Percentiles rank a stretch among this genome's conserved stretches.
Evolutionary conservation across 2,329 filamentous ascomycete species (phyloP).

Genomic region (Herpotrichia juniperi): DNA sequence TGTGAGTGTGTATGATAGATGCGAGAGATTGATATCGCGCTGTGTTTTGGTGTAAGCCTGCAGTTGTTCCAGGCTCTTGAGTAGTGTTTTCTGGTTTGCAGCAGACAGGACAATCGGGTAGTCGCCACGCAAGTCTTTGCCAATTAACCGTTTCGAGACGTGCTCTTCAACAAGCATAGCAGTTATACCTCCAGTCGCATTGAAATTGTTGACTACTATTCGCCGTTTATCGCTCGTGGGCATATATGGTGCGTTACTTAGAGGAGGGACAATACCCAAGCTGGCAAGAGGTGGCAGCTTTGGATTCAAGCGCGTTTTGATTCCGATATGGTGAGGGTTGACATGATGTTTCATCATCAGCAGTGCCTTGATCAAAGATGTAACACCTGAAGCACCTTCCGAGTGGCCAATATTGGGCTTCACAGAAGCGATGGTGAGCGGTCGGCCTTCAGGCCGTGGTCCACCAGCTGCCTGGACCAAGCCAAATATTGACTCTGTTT

Average conservation of each 20-base stretch:
- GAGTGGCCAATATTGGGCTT: conserved; percentile 40
- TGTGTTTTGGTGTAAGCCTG: no score
- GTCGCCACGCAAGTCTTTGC: neutral
- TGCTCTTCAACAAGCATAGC: conserved; percentile 5
- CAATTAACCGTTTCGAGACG: neutral
- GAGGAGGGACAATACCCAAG: conserved; percentile 63
- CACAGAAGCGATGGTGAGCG: conserved; percentile 26
- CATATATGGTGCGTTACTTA: conserved; percentile 4
- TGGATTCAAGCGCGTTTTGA: conserved; percentile 68
- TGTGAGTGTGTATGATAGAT: conserved; percentile 25
- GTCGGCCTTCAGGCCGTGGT: neutral
- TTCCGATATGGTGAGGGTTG: conserved; percentile 68
- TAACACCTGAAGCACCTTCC: conserved; percentile 33
- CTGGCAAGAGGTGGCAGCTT: conserved; percentile 60
- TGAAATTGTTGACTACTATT: conserved; percentile 19
- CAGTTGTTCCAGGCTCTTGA: conserved; percentile 14
- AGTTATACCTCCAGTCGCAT: conserved; percentile 70
- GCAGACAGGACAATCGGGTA: conserved; percentile 5
- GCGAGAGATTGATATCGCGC: conserved; percentile 4
- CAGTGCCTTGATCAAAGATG: conserved; percentile 39
- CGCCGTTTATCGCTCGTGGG: conserved; percentile 21
- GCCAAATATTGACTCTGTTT: conserved; percentile 19
- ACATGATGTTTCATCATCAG: conserved; percentile 40
- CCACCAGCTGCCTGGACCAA: neutral
- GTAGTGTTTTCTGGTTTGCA: conserved; percentile 14